Conservation (phyloP, 2,329 filamentous ascomycete genomes). For the Aureobasidium leucospermi region DNA sequence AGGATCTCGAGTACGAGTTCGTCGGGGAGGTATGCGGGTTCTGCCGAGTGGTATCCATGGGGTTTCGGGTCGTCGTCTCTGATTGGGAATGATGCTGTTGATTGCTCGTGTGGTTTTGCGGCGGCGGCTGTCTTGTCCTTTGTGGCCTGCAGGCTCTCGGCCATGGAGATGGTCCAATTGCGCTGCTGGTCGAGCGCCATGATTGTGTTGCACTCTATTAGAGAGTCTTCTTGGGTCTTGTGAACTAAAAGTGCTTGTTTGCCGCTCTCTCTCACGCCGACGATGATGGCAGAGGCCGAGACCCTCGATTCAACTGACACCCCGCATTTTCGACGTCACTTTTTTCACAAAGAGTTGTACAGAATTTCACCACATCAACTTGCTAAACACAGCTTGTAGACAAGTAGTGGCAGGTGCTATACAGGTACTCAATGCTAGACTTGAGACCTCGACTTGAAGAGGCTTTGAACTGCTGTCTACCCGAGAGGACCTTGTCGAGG, state of each 20-base stretch:
- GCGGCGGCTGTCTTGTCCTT: slow-evolving; percentile 11
- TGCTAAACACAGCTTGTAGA: too few species aligned
- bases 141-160: slow-evolving; percentile 25
- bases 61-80: slow-evolving; percentile 5
- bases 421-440: too few species aligned
- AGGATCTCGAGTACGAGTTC: slow-evolving; percentile 49
- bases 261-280: background rate
- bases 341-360: background rate
- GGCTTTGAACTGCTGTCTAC: too few species aligned
- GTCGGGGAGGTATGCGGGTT: slow-evolving; percentile 40
- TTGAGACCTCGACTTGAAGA: too few species aligned
- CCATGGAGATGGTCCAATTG: slow-evolving; percentile 31
- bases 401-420: too few species aligned
- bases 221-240: background rate
- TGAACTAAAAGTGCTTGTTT: background rate
- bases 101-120: background rate
- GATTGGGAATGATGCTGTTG: background rate
- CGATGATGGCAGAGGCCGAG: background rate
- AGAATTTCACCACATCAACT: background rate
- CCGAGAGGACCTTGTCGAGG: background rate
- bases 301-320: background rate
- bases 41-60: background rate
- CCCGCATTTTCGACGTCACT: slow-evolving; percentile 9
- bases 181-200: slow-evolving; percentile 29
- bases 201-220: background rate